Evolutionary conservation across 306 rosid genomes (phyloP), one percentile per base, ranked within the genome.

Genomic region (Prinsepia uniflora): DNA sequence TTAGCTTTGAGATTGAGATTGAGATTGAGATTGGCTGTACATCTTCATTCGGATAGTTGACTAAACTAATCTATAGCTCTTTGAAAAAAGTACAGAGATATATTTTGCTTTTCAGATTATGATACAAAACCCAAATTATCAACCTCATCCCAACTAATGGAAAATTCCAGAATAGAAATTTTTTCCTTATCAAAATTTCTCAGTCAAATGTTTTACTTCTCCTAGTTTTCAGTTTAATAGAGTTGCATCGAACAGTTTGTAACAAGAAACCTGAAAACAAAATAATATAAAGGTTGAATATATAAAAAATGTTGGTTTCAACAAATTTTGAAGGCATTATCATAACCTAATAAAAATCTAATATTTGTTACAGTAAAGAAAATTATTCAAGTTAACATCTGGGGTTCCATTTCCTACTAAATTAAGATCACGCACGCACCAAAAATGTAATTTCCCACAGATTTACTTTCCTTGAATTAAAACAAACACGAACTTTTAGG

Each of bases 371-470:
- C n/a, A 46, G 12, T 39, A 67, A 6, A 39, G 6, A 40, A 46
- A 24, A 14, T 24, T 47, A 7, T 58, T 24, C 70, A 24, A 20
- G 70, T 65, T 47, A 13, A 24, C 2, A 22, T 47, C 56, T 46
- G 44, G 19, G 48, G 30, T 68, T 63, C 17, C 48, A 68, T 50
- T 36, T 52, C 63, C 63, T 68, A 68, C 18, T 36, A 41, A 66
- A 34, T n/a, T 48, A 30, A 30, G 71, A 45, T 67, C 11, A n/a
- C 45, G 48, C 45, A 46, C 20, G 34, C 0, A 2, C 17, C 42
- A 65, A 8, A 14, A 45, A 47, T 45, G 13, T 30, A 47, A 9
- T 22, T 22, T 66, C 19, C 43, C 11, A 41, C 43, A 47, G 39
- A 13, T 47, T 24, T 65, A 18, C 11, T 46, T 45, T 46, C 22